A percentile compares a stretch with the other conserved stretches of the same genome.
These are phyloP conservation scores for Beta lomatogona DNA, from an alignment of 179 eudicot species.

Conservation along the genomic window DNA sequence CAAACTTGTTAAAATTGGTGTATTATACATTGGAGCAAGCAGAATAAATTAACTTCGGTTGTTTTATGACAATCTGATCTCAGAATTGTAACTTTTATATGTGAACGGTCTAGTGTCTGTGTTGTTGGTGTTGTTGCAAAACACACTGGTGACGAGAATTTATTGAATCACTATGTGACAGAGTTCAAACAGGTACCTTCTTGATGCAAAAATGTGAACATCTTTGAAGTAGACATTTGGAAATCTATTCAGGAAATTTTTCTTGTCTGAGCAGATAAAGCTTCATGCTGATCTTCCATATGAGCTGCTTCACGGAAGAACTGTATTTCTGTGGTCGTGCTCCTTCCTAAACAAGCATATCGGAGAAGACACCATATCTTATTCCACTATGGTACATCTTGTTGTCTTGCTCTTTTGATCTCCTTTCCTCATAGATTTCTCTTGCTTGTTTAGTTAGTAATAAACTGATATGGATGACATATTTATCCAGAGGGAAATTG, in stretches of 20 bases:
- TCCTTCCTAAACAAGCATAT: slow-evolving; percentile 64
- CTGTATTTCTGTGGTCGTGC: slow-evolving; percentile 81
- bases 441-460: not conserved
- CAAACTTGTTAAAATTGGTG: not conserved
- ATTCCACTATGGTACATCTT: slow-evolving; percentile 48
- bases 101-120: slow-evolving; percentile 78
- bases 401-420: slow-evolving; percentile 1
- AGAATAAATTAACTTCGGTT: slow-evolving; percentile 7
- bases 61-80: slow-evolving; percentile 14
- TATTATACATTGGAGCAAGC: not conserved
- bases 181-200: slow-evolving; percentile 62
- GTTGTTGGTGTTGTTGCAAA: slow-evolving; percentile 78
- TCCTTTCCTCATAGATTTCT: not conserved
- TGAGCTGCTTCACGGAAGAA: slow-evolving; percentile 75
- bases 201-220: not conserved
- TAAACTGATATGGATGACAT: not conserved
- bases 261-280: slow-evolving; percentile 45
- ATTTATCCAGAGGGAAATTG: slow-evolving; percentile 41
- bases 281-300: slow-evolving; percentile 52
- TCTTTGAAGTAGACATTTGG: not conserved
- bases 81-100: slow-evolving; percentile 72
- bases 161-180: slow-evolving; percentile 47
- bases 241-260: not conserved
- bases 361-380: slow-evolving; percentile 55
- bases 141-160: slow-evolving; percentile 45